Base-by-base conservation (phyloP, 805 yeast genomes). In the Starmerella vaccinii region DNA sequence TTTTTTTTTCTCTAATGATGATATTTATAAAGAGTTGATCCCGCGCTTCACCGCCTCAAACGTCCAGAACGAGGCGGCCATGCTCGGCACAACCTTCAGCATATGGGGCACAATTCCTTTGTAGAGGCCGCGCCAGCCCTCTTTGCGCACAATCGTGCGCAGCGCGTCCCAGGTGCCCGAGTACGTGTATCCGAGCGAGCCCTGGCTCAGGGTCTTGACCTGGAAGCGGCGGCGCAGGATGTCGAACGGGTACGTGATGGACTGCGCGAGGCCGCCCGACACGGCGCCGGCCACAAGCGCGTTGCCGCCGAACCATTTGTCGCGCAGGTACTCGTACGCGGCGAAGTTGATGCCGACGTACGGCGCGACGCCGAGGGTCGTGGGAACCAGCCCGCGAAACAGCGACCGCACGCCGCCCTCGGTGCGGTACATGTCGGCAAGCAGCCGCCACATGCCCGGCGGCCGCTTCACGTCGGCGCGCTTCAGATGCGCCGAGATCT, bases 11-110 rank as follows among this genome's bases (percentile, higher is more conserved):
- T n/a, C n/a, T n/a, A n/a, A n/a, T n/a, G n/a, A n/a, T n/a, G n/a
- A n/a, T n/a, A n/a, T n/a, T n/a, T 46, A 46, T 26, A 49, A 24
- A 39, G 24, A 5, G n/a, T 41, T 40, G 19, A 51, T 51, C 33
- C 43, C 55, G 51, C 68, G 82, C 60, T 79, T 77, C 19, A 86
- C 71, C 22, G 78, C 64, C 63, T 90, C 97, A 68, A 84, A 90
- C 47, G 86, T 79, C 59, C 88, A 71, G 95, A 97, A 90, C 53
- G 90, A 86, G 16, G 89, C 87, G 4, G 97, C 97, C 89, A 92
- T 90, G 13, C 92, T 81, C 0, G 97, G 97, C 43, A 87, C 84
- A 4, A 90, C 92, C 64, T 89, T 90, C 72, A 84, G 81, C 64
- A 86, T 71, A 62, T 87, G 87, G 1, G 95, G 92, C 2, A 61